Evolutionary conservation across 305 asterid genomes (phyloP).

Genomic region (Solanum aculeatissimum): DNA sequence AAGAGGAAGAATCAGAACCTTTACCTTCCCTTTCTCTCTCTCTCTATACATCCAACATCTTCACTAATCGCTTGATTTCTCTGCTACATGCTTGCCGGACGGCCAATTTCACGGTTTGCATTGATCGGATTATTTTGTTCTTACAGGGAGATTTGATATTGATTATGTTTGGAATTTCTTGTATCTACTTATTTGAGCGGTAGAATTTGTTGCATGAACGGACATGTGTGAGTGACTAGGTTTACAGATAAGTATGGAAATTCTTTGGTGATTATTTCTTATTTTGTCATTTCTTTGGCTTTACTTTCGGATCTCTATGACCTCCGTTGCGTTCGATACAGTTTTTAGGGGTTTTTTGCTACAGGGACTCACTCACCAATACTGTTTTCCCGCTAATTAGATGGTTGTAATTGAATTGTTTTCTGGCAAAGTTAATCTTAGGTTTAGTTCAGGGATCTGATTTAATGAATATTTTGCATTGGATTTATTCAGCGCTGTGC

Average conservation of each 20-base stretch:
- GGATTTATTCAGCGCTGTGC: neutral
- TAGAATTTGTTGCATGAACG: neutral
- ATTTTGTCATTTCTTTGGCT: conserved; percentile 6
- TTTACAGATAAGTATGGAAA: neutral
- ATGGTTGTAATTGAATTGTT: conserved; percentile 14
- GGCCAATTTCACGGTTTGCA: neutral
- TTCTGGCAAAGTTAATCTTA: neutral
- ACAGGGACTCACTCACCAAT: conserved; percentile 4
- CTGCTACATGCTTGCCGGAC: neutral
- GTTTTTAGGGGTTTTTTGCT: conserved; percentile 13
- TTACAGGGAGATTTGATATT: neutral
- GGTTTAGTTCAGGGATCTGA: neutral
- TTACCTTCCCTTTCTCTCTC: conserved; percentile 6
- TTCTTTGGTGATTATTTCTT: conserved; percentile 3
- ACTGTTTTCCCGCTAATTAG: conserved; percentile 18
- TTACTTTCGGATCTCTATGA: conserved; percentile 53
- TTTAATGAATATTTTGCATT: neutral
- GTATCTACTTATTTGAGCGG: neutral
- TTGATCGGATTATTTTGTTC: neutral
- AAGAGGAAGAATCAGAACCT: neutral
- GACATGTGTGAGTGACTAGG: neutral
- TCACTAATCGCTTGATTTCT: neutral
- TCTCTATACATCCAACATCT: neutral
- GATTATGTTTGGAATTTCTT: neutral
- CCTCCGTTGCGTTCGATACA: conserved; percentile 20